Evolutionary conservation across 2,329 filamentous ascomycete species (phyloP), one percentile per base, ranked within the genome.

Genomic region (Neonectria neomacrospora): DNA sequence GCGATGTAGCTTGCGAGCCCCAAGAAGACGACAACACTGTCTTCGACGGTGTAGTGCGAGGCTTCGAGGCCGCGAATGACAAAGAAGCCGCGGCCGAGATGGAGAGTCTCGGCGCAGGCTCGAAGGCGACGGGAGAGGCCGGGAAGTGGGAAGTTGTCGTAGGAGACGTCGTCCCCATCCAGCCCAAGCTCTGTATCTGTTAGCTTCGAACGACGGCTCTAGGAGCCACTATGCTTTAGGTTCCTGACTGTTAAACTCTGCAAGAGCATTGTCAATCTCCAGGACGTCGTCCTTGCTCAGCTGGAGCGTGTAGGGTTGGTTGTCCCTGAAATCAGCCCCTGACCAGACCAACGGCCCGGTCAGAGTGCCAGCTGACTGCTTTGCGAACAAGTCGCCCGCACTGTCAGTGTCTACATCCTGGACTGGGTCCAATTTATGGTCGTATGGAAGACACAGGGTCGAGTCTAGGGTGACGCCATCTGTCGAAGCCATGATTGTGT

Each of bases 1-100:
- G 83, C 87, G 53, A 90, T 80, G 68, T 89, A 82, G 58, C 81
- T 83, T 1, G 86, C 80, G 11, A 90, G 74, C 0, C 85, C 88
- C 5, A 88, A 79, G 67, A 86, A 89, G 45, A 88, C 77, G 5
- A 82, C 79, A 16, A 85, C 74, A 56, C 85, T 85, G 54, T 90
- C 86, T 64, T 87, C 83, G 23, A 80, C 76, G 3, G 81, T 80
- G 72, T 86, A 85, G 2, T 73, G 76, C 2, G 75, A 69, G 1
- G 82, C 78, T 14, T 83, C 79, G 1, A 90, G 75, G 3, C 88
- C 88, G 5, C 82, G 81, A 41, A 90, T 72, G 9, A 89, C 79
- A 52, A 81, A 81, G 66, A 90, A 82, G 1, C 87, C 88, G 8
- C 67, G 71, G 3, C 81, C 81, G 9, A 74, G 64, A 58, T 85